Conservation (phyloP, 805 yeast genomes). For the Cyberlindnera euphorbiae region DNA sequence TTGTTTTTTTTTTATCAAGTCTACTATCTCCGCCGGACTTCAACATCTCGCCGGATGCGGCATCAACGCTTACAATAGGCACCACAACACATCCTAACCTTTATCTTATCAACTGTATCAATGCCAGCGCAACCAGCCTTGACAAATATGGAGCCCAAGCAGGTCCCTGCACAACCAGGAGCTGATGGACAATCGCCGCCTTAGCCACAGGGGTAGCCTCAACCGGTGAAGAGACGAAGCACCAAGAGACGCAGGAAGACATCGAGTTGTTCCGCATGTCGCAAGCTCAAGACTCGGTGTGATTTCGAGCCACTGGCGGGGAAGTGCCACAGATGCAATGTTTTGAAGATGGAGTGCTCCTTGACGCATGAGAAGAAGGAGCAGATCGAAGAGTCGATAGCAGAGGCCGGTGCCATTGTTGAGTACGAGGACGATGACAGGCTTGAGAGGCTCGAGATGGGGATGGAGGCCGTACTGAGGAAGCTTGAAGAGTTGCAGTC, state of each 20-base stretch:
- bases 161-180: too few species aligned
- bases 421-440: slow-evolving; percentile 6
- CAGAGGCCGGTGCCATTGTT: slow-evolving; percentile 7
- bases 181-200: too few species aligned
- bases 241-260: slow-evolving; percentile 35
- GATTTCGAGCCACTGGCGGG: slow-evolving; percentile 40
- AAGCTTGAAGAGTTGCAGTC: slow-evolving; percentile 17
- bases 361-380: slow-evolving; percentile 31
- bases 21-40: too few species aligned
- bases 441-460: slow-evolving; percentile 10
- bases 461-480: slow-evolving; percentile 24
- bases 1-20: too few species aligned
- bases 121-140: too few species aligned
- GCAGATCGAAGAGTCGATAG: slow-evolving; percentile 20
- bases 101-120: too few species aligned
- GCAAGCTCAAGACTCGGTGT: slow-evolving; percentile 55
- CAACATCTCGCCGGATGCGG: too few species aligned
- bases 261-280: slow-evolving; percentile 46
- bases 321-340: slow-evolving; percentile 49
- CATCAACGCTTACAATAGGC: too few species aligned
- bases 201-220: too few species aligned
- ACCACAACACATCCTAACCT: too few species aligned
- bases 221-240: not conserved
- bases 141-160: too few species aligned
- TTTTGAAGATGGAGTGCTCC: slow-evolving; percentile 45